Evolutionary conservation across 306 rosid genomes (phyloP).

Genomic region (Cicer cuneatum): DNA sequence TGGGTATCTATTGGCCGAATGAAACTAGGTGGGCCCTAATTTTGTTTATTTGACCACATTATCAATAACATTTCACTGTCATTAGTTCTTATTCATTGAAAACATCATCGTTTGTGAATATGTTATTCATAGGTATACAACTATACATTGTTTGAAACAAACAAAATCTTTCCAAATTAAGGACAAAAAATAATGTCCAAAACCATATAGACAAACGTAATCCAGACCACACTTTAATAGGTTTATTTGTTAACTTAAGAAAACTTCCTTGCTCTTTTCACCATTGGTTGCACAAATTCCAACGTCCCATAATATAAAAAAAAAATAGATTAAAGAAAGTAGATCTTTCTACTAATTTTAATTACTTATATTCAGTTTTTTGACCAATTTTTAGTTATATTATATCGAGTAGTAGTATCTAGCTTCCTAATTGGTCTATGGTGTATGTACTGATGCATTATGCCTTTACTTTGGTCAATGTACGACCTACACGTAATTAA

Average conservation of each 20-base stretch:
- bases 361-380: no score
- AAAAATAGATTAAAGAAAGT: no score
- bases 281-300: slow-evolving; percentile 10
- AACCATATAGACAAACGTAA: not conserved
- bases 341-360: no score
- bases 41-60: not conserved
- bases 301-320: no score
- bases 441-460: not conserved
- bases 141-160: not conserved
- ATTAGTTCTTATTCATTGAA: not conserved
- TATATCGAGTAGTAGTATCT: not conserved
- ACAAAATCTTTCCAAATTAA: not conserved
- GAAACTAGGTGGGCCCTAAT: not conserved
- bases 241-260: not conserved
- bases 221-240: not conserved
- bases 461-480: not conserved
- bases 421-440: not conserved
- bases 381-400: no score
- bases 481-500: not conserved
- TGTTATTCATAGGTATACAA: not conserved
- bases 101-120: not conserved
- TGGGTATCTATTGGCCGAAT: not conserved
- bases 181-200: slow-evolving; percentile 18
- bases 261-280: slow-evolving; percentile 7
- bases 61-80: not conserved